A percentile compares a stretch with the other conserved stretches of the same genome.
These are phyloP conservation scores for Didymella keratinophila DNA, from an alignment of 2,329 filamentous ascomycete species.

Conservation along the genomic window DNA sequence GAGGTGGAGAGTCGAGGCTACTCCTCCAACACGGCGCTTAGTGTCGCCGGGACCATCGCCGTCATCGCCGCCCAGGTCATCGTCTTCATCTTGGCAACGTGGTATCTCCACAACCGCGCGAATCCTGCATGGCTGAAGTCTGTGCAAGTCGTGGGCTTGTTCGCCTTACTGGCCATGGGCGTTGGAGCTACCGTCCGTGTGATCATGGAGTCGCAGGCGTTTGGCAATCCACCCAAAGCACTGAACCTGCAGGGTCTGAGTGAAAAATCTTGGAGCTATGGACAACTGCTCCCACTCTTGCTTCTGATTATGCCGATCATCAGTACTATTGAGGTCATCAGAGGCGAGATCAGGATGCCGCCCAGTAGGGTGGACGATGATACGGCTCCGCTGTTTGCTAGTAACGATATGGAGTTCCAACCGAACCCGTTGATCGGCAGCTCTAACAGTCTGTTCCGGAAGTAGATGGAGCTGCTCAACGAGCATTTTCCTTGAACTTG, in stretches of 20 bases:
- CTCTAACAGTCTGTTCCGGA: conserved; percentile 31
- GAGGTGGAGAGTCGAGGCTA: conserved; percentile 50
- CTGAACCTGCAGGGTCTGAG: conserved; percentile 60
- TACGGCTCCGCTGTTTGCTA: conserved; percentile 43
- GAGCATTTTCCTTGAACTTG: background rate
- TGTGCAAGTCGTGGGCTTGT: conserved; percentile 62
- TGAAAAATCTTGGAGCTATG: conserved; percentile 69
- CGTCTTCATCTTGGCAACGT: conserved; percentile 67
- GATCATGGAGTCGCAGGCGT: conserved; percentile 66
- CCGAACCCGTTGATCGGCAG: conserved; percentile 56
- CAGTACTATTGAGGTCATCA: conserved; percentile 65
- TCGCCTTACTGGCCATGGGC: conserved; percentile 62
- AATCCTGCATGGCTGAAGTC: conserved; percentile 62
- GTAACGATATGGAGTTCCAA: conserved; percentile 57
- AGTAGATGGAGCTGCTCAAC: conserved; percentile 4
- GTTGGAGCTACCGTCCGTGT: conserved; percentile 67
- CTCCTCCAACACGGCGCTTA: conserved; percentile 55
- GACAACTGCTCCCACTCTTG: conserved; percentile 67
- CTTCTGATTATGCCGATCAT: conserved; percentile 68
- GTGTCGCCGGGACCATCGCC: conserved; percentile 66
- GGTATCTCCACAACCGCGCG: conserved; percentile 67
- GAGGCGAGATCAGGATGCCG: conserved; percentile 59
- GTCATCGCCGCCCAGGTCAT: conserved; percentile 67
- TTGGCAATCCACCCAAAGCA: conserved; percentile 58
- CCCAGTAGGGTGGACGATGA: conserved; percentile 54